Evolutionary conservation across 2,329 filamentous ascomycete genomes (phyloP), one percentile per base, ranked within the genome.

Genomic region (Pseudogymnoascus sp.): DNA sequence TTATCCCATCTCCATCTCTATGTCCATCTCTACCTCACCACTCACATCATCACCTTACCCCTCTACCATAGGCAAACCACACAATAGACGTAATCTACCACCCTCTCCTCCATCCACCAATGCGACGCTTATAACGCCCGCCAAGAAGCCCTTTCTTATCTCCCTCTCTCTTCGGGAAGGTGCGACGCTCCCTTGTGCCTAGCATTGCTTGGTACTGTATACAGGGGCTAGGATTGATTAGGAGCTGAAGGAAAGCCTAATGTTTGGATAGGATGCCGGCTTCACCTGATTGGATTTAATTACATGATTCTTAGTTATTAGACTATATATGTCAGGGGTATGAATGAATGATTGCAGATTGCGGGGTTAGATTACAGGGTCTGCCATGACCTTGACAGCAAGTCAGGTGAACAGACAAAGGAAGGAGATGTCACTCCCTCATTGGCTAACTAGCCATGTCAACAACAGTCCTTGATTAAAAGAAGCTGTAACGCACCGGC

Each of bases 141-240:
- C 45, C 45, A 52, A 52, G 45, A 52, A 30, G 9, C n/a, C 23
- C 13, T 52, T 52, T 52, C 23, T 52, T 52, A 52, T 52, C 45
- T 52, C 45, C 23, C 26, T 30, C 45, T 52, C 26, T 52, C 45
- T 52, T 52, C 9, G 26, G 45, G 26, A 52, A 52, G 45, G 26
- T 52, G 23, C 18, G n/a, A 48, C 13, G n/a, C 41, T 48, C 23
- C 41, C 23, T n/a, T 28, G n/a, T 52, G 23, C 45, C n/a, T 52
- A 9, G 45, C 45, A 52, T 52, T 52, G 45, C 45, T 52, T 52
- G 45, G 45, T 52, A 52, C 9, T 30, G 19, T 48, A 48, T 48
- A 48, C 10, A 45, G 38, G 39, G 39, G 39, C 39, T 48, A 19
- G 19, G 19, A 23, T 45, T 45, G 38, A 45, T 45, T 19, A 45